Evolutionary conservation across 805 yeast species (phyloP), one percentile per base, ranked within the genome.

Genomic region (Teunomyces cretensis): DNA sequence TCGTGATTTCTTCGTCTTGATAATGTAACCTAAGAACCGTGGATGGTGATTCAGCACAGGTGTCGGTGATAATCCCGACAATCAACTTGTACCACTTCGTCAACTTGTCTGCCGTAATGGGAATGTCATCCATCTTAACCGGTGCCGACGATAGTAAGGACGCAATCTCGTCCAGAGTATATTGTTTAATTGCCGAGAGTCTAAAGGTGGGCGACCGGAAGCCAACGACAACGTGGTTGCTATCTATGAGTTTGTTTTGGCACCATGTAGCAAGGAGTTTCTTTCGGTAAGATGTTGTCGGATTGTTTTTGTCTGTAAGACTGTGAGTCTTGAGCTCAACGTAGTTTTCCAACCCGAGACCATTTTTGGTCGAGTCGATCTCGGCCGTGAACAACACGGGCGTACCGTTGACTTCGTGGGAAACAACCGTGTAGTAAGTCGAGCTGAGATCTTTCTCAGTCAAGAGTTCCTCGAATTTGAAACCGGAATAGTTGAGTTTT

Each of bases 271-370:
- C 8, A 13, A 35, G 30, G 9, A 57, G 42, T 28, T 40, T 42
- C 53, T 32, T 44, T 33, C 27, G 42, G 43, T 33, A 43, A 30
- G 24, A 39, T 37, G 24, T 43, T 39, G 24, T 35, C 9, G 19
- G 33, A 12, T 32, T 30, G 31, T 11, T 41, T 26, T 30, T 37
- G 32, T 43, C 33, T 7, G 43, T 36, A 24, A 35, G 49, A 38
- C 30, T 33, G 42, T 60, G 64, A 1, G 65, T 57, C 33, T 61
- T 61, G 24, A 60, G 47, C 46, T 61, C 65, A 2, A 60, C 54
- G 36, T 58, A 58, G 36, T 50, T 43, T 8, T 17, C 33, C 12
- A 49, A 37, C 1, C 49, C 50, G 2, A 47, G 31, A 8, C 36
- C 26, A 4, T 36, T 22, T 9, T 43, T 39, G 12, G 49, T 44